Base-by-base conservation (phyloP, 1,139 yeast species). In the Candida buenavistaensis region DNA sequence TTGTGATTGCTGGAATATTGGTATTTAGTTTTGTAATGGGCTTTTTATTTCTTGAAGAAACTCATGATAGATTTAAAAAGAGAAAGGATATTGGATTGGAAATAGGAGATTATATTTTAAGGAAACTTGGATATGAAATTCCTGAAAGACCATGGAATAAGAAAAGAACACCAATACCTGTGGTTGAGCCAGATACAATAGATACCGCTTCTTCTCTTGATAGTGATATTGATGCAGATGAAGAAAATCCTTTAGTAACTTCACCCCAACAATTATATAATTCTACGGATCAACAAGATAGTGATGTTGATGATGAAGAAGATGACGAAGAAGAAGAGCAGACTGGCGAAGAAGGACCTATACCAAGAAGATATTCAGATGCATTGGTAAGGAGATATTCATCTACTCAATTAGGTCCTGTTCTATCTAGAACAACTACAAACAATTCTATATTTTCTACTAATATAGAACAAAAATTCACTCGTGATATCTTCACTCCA, bases 21-120 rank as follows among this genome's bases (percentile, higher is more conserved):
- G 50, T 57, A 54, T 30, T 59, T 25, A 68, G 78, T 14, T 43
- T 65, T 8, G 16, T 64, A 3, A 77, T 69, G 6, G 58, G 75
- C 33, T 62, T 80, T 31, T 62, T 80, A 32, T 78, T 79, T 45
- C 54, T 80, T 27, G 82, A 80, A 48, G 87, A 80, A 52, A 76
- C 84, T 3, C 82, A 76, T 47, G 69, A 62, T 14, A 54, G 55
- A 22, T 55, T 55, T 35, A 67, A 59, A 45, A 46, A 63, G 38
- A 57, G 62, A 35, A 59, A 64, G 37, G 85, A 79, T 50, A 43
- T 53, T 26, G 82, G 83, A 1, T 51, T 78, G 6, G 78, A 68
- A 22, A 29, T 75, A 8, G 84, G 84, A 10, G 80, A 77, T 44
- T 46, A 47, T 33, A 44, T 78, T 23, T 47, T 63, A 45, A 44